phyloP scores from a whole-genome alignment of 2,329 filamentous ascomycete genomes.

The Lecanicillium sp. region DNA sequence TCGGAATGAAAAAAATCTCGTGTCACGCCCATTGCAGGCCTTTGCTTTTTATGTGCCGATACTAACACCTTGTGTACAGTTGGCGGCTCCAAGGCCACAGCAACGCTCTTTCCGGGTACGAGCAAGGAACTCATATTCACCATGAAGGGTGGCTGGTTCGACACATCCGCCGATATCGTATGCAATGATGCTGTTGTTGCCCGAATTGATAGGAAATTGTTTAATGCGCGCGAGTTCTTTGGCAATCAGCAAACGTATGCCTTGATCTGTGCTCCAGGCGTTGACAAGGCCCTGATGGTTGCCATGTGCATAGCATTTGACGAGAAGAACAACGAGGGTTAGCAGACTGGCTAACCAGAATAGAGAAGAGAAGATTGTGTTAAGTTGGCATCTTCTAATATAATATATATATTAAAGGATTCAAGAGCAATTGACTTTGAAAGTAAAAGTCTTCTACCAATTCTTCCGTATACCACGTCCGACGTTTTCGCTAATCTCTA shows the following conservation, averaged over 20 bases:
- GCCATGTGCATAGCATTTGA: constrained; percentile 62
- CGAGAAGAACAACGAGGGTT: constrained; percentile 43
- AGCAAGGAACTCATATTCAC: constrained; percentile 36
- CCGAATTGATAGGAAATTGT: constrained; percentile 48
- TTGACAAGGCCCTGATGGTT: constrained; percentile 57
- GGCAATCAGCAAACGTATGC: constrained; percentile 58
- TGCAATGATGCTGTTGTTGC: constrained; percentile 43
- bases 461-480: no score
- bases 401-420: no score
- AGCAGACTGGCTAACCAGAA: neutral
- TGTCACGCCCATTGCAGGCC: no score
- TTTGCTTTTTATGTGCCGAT: neutral
- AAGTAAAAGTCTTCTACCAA: no score
- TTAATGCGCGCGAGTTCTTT: constrained; percentile 49
- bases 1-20: neutral
- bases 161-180: constrained; percentile 48
- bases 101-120: constrained; percentile 44
- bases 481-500: no score
- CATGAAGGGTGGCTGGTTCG: constrained; percentile 55
- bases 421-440: no score
- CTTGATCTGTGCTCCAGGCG: constrained; percentile 53
- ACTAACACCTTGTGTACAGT: constrained; percentile 26
- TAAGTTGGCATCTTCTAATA: no score
- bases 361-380: no score
- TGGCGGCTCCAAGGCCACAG: constrained; percentile 43